phyloP scores from a whole-genome alignment of 306 rosid genomes.

The Cyamopsis tetragonoloba region DNA sequence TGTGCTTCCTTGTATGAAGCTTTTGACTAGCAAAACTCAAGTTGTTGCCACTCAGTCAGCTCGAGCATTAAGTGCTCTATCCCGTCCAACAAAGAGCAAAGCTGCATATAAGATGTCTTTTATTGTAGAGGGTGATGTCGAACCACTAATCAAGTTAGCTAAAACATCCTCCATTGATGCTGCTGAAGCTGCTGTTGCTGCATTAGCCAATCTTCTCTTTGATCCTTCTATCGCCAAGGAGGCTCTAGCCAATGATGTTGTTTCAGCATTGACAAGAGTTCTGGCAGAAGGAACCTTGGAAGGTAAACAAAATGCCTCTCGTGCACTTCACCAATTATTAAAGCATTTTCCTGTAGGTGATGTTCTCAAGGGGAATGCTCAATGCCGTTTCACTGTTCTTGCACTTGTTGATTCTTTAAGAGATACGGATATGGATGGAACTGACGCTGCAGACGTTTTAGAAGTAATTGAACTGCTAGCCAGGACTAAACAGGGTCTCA shows the following conservation, averaged over 20 bases:
- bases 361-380: constrained; percentile 66
- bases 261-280: constrained; percentile 78
- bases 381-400: constrained; percentile 67
- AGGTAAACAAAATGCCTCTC: constrained; percentile 85
- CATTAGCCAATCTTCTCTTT: constrained; percentile 90
- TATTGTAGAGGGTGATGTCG: constrained; percentile 74
- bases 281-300: constrained; percentile 75
- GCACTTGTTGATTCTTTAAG: constrained; percentile 73
- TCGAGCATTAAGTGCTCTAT: constrained; percentile 83
- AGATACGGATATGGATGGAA: constrained; percentile 55
- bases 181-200: constrained; percentile 92
- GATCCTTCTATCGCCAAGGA: constrained; percentile 76
- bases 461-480: constrained; percentile 72
- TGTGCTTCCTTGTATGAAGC: constrained; percentile 87
- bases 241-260: constrained; percentile 74
- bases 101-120: constrained; percentile 58
- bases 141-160: constrained; percentile 83
- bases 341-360: constrained; percentile 75
- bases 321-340: constrained; percentile 83
- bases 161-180: constrained; percentile 84
- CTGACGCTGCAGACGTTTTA: constrained; percentile 76
- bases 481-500: constrained; percentile 66
- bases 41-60: constrained; percentile 94
- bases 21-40: constrained; percentile 79
- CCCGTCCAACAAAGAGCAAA: constrained; percentile 69